Evolutionary conservation across 805 yeast species (phyloP), one percentile per base, ranked within the genome.

Genomic region (Hanseniaspora taiwanica): DNA sequence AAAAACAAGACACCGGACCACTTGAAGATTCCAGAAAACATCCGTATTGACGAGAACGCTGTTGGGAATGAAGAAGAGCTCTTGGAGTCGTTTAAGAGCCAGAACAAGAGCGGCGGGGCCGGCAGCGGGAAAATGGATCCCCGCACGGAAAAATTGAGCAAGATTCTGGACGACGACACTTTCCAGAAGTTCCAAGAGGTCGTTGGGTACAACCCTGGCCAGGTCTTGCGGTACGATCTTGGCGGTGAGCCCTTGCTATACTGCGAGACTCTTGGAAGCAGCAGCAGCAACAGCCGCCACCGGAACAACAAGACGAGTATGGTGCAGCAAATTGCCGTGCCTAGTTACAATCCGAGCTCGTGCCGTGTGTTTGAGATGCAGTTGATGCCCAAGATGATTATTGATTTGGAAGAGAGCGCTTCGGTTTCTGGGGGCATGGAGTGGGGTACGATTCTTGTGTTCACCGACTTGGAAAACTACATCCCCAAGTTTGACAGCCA

Each of bases 381-480:
- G 56, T 58, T 91, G 40, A 89, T 89, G 96, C 98, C 98, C 2
- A 84, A 84, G 55, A 74, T 86, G 40, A 89, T 91, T 40, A 66
- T 83, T 38, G 89, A 84, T 51, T 66, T 91, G 35, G 96, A 89
- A 54, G 66, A 65, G 34, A 59, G 62, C 21, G 52, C 57, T 13
- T 63, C 56, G 38, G 63, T 81, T 2, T 50, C 70, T 34, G 74
- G 74, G 27, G 96, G 97, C 10, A 89, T 89, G 94, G 93, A 89
- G 46, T 91, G 98, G 98, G 97, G 96, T 1, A 82, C 97, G 0
- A 81, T 91, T 23, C 63, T 84, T 20, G 81, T 89, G 1, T 82
- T 78, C 33, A 83, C 96, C 0, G 86, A 83, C 48, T 59, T 61
- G 6, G 78, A 74, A 47, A 93, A 83, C 53, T 74, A 64, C 45